Evolutionary conservation across 345 rosid genomes (phyloP).

Genomic region (Aurinia saxatilis): DNA sequence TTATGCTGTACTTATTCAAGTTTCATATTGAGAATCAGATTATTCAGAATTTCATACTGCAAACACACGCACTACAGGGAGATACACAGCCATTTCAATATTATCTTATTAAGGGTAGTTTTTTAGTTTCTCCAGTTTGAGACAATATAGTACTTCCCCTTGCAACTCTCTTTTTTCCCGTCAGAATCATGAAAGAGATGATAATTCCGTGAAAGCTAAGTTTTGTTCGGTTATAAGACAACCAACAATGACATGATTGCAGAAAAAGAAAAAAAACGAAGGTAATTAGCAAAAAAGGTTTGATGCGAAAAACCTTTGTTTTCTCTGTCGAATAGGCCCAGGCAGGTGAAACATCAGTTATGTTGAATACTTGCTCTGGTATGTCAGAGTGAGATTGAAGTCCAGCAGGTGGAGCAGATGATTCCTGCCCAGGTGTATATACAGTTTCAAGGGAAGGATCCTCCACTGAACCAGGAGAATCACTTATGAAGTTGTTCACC

Average conservation of each 20-base stretch:
- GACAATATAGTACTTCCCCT: no score
- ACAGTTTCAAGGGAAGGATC: slow-evolving; percentile 45
- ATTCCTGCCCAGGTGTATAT: slow-evolving; percentile 35
- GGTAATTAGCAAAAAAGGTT: background rate
- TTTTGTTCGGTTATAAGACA: slow-evolving; percentile 3
- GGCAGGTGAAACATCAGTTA: slow-evolving; percentile 77
- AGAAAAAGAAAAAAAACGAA: no score
- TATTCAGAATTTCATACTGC: no score
- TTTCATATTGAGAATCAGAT: no score
- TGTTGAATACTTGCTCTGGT: slow-evolving; percentile 55
- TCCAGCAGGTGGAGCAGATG: slow-evolving; percentile 31
- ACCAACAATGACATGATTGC: background rate
- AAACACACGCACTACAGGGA: background rate
- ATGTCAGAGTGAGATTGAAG: slow-evolving; percentile 28
- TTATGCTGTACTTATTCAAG: no score
- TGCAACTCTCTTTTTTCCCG: background rate
- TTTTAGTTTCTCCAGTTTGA: no score
- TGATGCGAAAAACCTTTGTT: slow-evolving; percentile 54
- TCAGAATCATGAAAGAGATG: background rate
- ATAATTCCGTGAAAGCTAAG: background rate
- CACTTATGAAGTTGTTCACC: slow-evolving; percentile 54
- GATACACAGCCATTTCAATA: background rate
- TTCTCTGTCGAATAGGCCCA: slow-evolving; percentile 77
- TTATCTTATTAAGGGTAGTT: no score
- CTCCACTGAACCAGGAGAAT: slow-evolving; percentile 48